A percentile compares a stretch with the other conserved stretches of the same genome.
Evolutionary conservation across 2,329 filamentous ascomycete species (phyloP).

Genomic region (Tolypocladium nubicola): DNA sequence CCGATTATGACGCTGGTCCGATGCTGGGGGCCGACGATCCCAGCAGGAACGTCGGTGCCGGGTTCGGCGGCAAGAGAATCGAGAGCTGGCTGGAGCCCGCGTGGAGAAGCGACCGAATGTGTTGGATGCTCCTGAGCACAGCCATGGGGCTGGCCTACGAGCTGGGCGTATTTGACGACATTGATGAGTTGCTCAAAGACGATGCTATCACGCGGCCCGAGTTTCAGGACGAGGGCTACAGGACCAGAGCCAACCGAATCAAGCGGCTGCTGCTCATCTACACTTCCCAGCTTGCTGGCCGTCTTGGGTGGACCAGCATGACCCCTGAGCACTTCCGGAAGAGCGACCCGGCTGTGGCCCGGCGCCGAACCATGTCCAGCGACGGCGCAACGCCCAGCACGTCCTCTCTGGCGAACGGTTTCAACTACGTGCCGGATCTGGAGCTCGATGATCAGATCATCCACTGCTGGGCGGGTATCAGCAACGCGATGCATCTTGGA

Average conservation of each 20-base stretch:
- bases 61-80: conserved; percentile 73
- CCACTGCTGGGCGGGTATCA: conserved; percentile 91
- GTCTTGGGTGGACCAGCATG: conserved; percentile 89
- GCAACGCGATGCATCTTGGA: conserved; percentile 80
- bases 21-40: conserved; percentile 26
- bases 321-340: conserved; percentile 58
- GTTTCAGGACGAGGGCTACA: conserved; percentile 66
- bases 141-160: conserved; percentile 86
- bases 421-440: conserved; percentile 57
- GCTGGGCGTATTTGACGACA: conserved; percentile 88
- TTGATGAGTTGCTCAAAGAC: conserved; percentile 57
- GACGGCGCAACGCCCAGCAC: conserved; percentile 53
- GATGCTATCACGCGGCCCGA: conserved; percentile 50
- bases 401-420: conserved; percentile 44
- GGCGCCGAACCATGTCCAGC: conserved; percentile 36
- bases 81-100: conserved; percentile 95
- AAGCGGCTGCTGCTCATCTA: conserved; percentile 84
- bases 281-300: conserved; percentile 83
- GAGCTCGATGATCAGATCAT: conserved; percentile 60
- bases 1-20: conserved; percentile 42
- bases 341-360: conserved; percentile 44
- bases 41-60: conserved; percentile 28
- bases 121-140: conserved; percentile 92
- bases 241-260: conserved; percentile 69
- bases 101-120: conserved; percentile 91